phyloP scores from a whole-genome alignment of 352 stramenopile genomes.

The Pythium pectinolyticum region DNA sequence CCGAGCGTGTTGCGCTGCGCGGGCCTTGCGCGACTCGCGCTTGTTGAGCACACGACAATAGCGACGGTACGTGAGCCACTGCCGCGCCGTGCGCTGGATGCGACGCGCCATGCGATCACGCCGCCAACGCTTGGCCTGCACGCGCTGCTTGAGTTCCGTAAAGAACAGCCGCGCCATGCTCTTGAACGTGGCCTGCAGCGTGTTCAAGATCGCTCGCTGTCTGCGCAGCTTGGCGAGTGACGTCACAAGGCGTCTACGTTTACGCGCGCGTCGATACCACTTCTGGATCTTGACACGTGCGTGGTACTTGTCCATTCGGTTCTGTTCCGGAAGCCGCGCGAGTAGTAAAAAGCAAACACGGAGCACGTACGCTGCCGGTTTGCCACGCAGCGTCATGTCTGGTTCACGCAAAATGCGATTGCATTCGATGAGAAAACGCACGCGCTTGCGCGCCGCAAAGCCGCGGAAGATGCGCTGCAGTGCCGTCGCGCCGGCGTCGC shows the following conservation, averaged over 20 bases:
- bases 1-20: background rate
- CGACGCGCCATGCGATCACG: conserved; percentile 40
- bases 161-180: conserved; percentile 51
- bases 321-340: conserved; percentile 35
- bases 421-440: conserved; percentile 37
- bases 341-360: conserved; percentile 60
- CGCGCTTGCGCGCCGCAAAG: conserved; percentile 37
- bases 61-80: conserved; percentile 45
- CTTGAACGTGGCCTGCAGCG: conserved; percentile 44
- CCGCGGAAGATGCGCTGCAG: conserved; percentile 58
- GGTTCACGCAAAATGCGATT: conserved; percentile 38
- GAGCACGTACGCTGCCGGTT: conserved; percentile 42
- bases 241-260: conserved; percentile 25
- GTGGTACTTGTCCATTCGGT: conserved; percentile 27
- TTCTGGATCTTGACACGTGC: conserved; percentile 32
- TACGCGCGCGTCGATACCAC: conserved; percentile 38
- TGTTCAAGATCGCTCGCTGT: conserved; percentile 42
- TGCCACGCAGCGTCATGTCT: conserved; percentile 36
- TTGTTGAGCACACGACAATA: conserved; percentile 44
- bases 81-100: conserved; percentile 45
- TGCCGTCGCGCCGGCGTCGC: conserved; percentile 17
- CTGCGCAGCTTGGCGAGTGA: conserved; percentile 38
- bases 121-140: conserved; percentile 35
- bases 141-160: conserved; percentile 34
- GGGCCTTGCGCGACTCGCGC: conserved; percentile 23